Percentiles rank a stretch among this genome's conserved stretches.
These are phyloP conservation scores for Globisporangium viniferum DNA, from an alignment of 352 stramenopile species.

Conservation along the genomic window DNA sequence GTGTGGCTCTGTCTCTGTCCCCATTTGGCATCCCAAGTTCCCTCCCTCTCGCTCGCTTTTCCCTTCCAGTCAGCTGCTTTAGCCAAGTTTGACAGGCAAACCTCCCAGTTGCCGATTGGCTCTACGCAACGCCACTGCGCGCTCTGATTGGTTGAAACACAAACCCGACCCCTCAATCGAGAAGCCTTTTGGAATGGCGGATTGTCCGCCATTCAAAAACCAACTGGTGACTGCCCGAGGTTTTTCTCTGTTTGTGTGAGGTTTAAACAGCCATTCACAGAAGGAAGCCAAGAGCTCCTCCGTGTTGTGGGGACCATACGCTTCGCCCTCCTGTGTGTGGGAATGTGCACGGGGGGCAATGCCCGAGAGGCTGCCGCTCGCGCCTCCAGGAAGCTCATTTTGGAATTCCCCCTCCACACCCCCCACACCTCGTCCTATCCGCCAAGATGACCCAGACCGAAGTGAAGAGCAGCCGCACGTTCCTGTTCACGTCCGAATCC, in stretches of 20 bases:
- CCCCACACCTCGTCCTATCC: background rate
- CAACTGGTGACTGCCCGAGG: background rate
- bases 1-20: background rate
- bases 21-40: background rate
- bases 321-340: background rate
- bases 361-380: background rate
- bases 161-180: background rate
- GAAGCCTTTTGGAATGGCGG: background rate
- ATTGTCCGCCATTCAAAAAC: constrained; percentile 18
- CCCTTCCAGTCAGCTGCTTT: background rate
- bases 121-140: background rate
- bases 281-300: background rate
- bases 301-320: background rate
- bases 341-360: background rate
- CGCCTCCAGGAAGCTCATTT: constrained; percentile 12
- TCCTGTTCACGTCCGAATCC: constrained; percentile 98
- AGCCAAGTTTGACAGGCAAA: background rate
- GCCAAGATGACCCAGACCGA: constrained; percentile 61
- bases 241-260: background rate
- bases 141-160: constrained; percentile 10
- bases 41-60: background rate
- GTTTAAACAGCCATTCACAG: background rate
- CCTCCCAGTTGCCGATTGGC: background rate
- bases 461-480: constrained; percentile 61
- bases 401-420: constrained; percentile 18